Evolutionary conservation across 2,329 filamentous ascomycete species (phyloP).

Genomic region (Epichloe aotearoae): DNA sequence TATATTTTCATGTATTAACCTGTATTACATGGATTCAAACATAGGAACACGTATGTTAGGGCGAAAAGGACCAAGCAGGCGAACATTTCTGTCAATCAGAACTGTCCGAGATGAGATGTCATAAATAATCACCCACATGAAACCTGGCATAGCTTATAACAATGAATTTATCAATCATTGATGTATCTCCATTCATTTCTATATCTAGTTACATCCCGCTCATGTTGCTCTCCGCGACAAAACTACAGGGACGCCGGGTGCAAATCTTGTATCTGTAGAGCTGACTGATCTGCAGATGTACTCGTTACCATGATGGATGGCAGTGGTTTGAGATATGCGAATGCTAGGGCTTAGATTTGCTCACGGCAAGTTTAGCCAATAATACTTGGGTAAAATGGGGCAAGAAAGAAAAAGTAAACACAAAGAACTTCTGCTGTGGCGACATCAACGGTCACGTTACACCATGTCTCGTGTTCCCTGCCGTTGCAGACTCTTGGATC

Average conservation of each 20-base stretch:
- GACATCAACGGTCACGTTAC: neutral
- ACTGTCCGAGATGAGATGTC: too few relatives aligned
- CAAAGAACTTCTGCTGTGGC: neutral
- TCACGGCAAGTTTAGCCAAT: neutral
- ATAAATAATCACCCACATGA: too few relatives aligned
- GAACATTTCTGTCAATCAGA: too few relatives aligned
- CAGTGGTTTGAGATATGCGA: neutral
- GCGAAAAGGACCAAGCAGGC: too few relatives aligned
- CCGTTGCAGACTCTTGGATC: constrained; percentile 14
- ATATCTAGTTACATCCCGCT: neutral
- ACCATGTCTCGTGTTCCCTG: constrained; percentile 1
- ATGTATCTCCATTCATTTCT: neutral
- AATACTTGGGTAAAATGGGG: neutral
- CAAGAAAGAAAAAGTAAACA: neutral
- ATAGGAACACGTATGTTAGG: too few relatives aligned
- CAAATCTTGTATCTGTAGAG: neutral
- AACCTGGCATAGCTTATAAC: too few relatives aligned
- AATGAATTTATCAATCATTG: too few relatives aligned
- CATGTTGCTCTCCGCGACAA: neutral
- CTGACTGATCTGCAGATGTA: neutral
- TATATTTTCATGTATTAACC: too few relatives aligned
- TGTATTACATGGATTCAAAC: too few relatives aligned
- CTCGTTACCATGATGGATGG: neutral
- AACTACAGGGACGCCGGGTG: neutral
- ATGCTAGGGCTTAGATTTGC: neutral